Evolutionary conservation across 2,329 filamentous ascomycete species (phyloP), one percentile per base, ranked within the genome.

Genomic region (Taxawa tesnikishii): DNA sequence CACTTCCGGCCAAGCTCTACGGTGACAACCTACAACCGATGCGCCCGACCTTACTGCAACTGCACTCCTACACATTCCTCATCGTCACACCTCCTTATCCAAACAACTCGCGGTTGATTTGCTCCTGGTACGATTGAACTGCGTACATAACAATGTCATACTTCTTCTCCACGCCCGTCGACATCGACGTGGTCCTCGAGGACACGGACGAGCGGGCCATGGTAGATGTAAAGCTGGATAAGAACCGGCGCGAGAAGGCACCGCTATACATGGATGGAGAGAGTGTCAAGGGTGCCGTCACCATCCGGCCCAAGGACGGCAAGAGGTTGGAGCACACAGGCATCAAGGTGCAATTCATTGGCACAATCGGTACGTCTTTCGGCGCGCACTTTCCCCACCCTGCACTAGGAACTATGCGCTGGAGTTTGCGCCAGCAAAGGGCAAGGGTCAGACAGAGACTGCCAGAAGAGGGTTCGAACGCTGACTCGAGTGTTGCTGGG

Each of bases 341-440:
- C 48, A 94, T 98, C 71, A 98, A 98, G 64, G 88, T 98, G 49
- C 90, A 98, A 58, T 98, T 98, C 65, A 94, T 98, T 50, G 90
- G 90, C 55, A 92, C 87, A 41, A 98, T 98, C 68, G 84, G 84
- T 90, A 65, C 41, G 62, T 55, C n/a, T 13, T 8, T 13, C 15
- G 10, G 11, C 26, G 12, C 12, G n/a, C n/a, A n/a, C n/a, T n/a
- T n/a, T 23, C 19, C 19, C 19, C 19, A n/a, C 19, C 19, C 19
- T n/a, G 8, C 19, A 3, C 8, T 8, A 23, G 8, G 19, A 23
- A 23, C 8, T n/a, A n/a, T n/a, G n/a, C n/a, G n/a, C n/a, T n/a
- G n/a, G n/a, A n/a, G n/a, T n/a, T n/a, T n/a, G n/a, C n/a, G n/a
- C n/a, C n/a, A n/a, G n/a, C n/a, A n/a, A n/a, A n/a, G n/a, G n/a